Percentiles rank a stretch among this genome's conserved stretches.
phyloP scores from a whole-genome alignment of 2,329 filamentous ascomycete species.

The Curvularia eragrostidis region DNA sequence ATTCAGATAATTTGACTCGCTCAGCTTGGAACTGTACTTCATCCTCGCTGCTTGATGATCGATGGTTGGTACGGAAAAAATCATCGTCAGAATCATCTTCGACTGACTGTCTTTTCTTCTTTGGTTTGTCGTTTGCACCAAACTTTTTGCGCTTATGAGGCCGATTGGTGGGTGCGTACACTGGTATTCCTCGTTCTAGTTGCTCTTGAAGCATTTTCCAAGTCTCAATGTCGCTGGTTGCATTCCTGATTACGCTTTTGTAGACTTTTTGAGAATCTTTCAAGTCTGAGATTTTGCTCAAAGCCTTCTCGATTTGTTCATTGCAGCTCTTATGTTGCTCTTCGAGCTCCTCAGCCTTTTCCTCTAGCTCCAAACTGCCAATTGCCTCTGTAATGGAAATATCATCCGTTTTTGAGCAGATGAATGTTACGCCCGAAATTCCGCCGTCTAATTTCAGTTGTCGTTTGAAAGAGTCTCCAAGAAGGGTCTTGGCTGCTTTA shows the following conservation, averaged over 20 bases:
- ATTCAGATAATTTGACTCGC: slow-evolving; percentile 49
- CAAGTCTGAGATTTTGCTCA: slow-evolving; percentile 33
- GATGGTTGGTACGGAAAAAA: slow-evolving; percentile 25
- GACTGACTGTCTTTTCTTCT: slow-evolving; percentile 1
- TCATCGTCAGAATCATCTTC: slow-evolving; percentile 4
- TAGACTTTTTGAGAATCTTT: slow-evolving; percentile 48
- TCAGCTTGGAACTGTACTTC: slow-evolving; percentile 29
- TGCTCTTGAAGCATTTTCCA: slow-evolving; percentile 54
- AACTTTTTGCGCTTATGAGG: slow-evolving; percentile 54
- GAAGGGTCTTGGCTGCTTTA: slow-evolving; percentile 62
- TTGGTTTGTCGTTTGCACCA: background rate
- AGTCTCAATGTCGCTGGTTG: slow-evolving; percentile 54
- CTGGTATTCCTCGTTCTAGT: slow-evolving; percentile 51
- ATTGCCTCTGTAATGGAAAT: slow-evolving; percentile 59
- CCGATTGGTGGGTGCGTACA: slow-evolving; percentile 48
- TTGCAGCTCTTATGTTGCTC: slow-evolving; percentile 31
- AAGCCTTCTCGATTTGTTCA: slow-evolving; percentile 24
- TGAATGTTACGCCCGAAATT: slow-evolving; percentile 63
- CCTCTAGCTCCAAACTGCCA: slow-evolving; percentile 48
- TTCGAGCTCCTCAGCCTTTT: slow-evolving; percentile 36
- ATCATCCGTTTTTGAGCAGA: slow-evolving; percentile 70
- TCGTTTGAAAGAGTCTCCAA: slow-evolving; percentile 64
- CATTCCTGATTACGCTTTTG: slow-evolving; percentile 42
- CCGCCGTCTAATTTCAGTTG: slow-evolving; percentile 67
- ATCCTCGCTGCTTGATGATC: slow-evolving; percentile 30